A percentile compares a stretch with the other conserved stretches of the same genome.
Evolutionary conservation across 1,284 basidiomycete species (phyloP).

Genomic region (Heterobasidion parviporum): DNA sequence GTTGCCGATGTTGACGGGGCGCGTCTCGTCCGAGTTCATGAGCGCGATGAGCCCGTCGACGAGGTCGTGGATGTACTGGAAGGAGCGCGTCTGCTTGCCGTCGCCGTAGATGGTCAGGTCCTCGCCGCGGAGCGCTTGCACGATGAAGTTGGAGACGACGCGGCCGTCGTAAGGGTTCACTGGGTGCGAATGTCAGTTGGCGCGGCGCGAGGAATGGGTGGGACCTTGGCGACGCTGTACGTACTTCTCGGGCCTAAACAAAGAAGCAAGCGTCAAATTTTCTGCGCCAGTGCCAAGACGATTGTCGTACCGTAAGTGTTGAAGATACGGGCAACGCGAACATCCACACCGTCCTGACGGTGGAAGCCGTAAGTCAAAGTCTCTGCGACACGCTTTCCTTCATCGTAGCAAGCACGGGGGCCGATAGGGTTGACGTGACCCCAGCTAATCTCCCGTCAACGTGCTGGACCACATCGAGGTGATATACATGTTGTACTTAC

Average conservation of each 20-base stretch:
- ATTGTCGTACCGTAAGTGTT: slow-evolving; percentile 66
- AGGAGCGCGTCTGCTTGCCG: slow-evolving; percentile 91
- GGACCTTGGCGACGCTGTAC: slow-evolving; percentile 15
- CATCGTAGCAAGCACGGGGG: slow-evolving; percentile 96
- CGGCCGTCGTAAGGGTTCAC: slow-evolving; percentile 97
- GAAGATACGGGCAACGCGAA: slow-evolving; percentile 94
- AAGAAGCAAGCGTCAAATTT: not conserved
- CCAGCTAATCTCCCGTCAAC: slow-evolving; percentile 50
- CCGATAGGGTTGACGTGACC: slow-evolving; percentile 98
- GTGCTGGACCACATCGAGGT: not conserved
- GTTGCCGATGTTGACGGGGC: slow-evolving; percentile 94
- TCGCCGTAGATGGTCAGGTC: slow-evolving; percentile 98
- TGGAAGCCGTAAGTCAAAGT: slow-evolving; percentile 93
- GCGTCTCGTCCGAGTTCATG: slow-evolving; percentile 87
- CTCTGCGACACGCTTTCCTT: slow-evolving; percentile 94
- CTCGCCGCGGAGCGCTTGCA: slow-evolving; percentile 91
- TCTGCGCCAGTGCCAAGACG: not conserved
- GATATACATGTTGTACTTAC: slow-evolving; percentile 34
- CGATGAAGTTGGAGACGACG: slow-evolving; percentile 97
- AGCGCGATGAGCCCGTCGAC: slow-evolving; percentile 80
- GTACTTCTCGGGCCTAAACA: slow-evolving; percentile 38
- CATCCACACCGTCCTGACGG: slow-evolving; percentile 90
- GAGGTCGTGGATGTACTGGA: slow-evolving; percentile 88
- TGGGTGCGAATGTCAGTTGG: slow-evolving; percentile 18
- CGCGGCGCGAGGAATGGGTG: not conserved